Evolutionary conservation across 1,284 basidiomycete species (phyloP).

Genomic region (Hymenochaete sp.): DNA sequence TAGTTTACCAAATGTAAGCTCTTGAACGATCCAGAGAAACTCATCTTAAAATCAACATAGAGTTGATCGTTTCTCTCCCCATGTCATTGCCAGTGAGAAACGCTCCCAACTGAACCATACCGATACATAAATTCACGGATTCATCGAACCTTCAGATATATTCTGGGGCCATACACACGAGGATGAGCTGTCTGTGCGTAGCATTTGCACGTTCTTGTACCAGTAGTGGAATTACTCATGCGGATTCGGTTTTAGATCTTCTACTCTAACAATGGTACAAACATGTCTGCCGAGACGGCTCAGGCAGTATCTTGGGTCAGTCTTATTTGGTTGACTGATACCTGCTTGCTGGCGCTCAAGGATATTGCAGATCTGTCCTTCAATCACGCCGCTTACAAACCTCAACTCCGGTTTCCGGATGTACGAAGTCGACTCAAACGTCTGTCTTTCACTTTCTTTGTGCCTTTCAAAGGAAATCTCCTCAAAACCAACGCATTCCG

Average conservation of each 20-base stretch:
- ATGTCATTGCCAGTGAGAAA: constrained; percentile 65
- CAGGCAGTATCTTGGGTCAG: constrained; percentile 46
- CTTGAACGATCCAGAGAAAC: background rate
- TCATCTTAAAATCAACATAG: constrained; percentile 31
- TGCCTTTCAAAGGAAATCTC: no score
- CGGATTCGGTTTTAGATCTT: constrained; percentile 49
- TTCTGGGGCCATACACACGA: constrained; percentile 82
- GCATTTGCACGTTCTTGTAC: background rate
- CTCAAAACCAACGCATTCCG: no score
- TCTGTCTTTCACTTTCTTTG: constrained; percentile 33
- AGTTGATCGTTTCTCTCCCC: constrained; percentile 68
- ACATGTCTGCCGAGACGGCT: constrained; percentile 49
- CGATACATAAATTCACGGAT: background rate
- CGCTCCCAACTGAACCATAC: background rate
- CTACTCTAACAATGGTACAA: constrained; percentile 66
- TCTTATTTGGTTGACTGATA: constrained; percentile 1
- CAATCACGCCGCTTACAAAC: constrained; percentile 64
- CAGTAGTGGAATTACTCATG: background rate
- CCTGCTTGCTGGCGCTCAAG: background rate
- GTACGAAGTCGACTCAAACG: constrained; percentile 69
- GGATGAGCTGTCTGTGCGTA: constrained; percentile 60
- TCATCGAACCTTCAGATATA: constrained; percentile 36
- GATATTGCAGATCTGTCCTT: constrained; percentile 47
- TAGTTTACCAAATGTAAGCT: constrained; percentile 66
- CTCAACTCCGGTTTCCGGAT: constrained; percentile 74